A percentile compares a stretch with the other conserved stretches of the same genome.
Evolutionary conservation across 257 asterid species (phyloP).

Genomic region (Przewalskia tangutica): DNA sequence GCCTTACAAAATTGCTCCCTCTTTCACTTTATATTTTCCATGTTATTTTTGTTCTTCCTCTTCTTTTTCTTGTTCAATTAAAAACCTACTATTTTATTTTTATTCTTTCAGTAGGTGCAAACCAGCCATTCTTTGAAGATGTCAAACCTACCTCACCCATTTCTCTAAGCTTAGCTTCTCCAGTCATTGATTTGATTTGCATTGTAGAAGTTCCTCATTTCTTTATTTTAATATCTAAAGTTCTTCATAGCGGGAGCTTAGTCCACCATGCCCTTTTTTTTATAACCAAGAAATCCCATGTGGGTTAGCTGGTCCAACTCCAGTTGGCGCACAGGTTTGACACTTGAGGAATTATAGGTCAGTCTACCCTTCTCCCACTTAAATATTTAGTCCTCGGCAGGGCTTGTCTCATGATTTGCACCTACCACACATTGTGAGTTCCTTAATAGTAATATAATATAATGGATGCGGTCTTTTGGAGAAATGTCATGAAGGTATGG

Average conservation of each 20-base stretch:
- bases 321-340: background rate
- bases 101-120: background rate
- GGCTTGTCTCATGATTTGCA: background rate
- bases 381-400: background rate
- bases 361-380: background rate
- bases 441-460: background rate
- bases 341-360: background rate
- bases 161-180: background rate
- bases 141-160: background rate
- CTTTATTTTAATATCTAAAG: background rate
- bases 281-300: background rate
- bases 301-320: background rate
- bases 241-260: too few relatives aligned
- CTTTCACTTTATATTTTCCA: background rate
- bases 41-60: background rate
- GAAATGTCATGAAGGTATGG: too few relatives aligned
- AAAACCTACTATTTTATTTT: background rate
- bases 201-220: background rate
- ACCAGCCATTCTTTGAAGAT: background rate
- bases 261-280: too few relatives aligned
- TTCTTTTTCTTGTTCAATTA: background rate
- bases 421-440: background rate
- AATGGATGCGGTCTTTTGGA: too few relatives aligned
- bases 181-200: background rate
- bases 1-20: background rate